Conservation (phyloP, 2,329 filamentous ascomycete genomes). For the Tolypocladium guangdongense region DNA sequence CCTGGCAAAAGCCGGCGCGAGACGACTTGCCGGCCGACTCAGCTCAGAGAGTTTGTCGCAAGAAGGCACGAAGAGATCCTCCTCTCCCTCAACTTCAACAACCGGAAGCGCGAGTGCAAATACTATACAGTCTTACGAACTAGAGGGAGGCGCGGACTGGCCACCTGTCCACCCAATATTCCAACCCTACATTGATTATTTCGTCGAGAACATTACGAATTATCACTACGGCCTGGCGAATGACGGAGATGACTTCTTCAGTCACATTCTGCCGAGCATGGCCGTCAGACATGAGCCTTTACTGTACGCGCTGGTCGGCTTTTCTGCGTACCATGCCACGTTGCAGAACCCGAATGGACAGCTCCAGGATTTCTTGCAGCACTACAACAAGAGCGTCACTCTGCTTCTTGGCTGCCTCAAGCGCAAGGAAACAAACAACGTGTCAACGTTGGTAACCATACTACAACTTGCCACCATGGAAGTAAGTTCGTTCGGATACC, state of each 20-base stretch:
- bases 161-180: slow-evolving; percentile 56
- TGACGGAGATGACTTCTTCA: slow-evolving; percentile 64
- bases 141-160: slow-evolving; percentile 33
- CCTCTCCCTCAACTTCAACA: slow-evolving; percentile 37
- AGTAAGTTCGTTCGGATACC: slow-evolving; percentile 36
- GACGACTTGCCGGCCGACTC: slow-evolving; percentile 27
- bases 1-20: slow-evolving; percentile 25
- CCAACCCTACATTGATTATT: slow-evolving; percentile 70
- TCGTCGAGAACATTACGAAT: slow-evolving; percentile 63
- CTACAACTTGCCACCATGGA: slow-evolving; percentile 89
- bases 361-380: slow-evolving; percentile 72
- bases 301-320: slow-evolving; percentile 77
- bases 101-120: slow-evolving; percentile 20
- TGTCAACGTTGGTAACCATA: slow-evolving; percentile 74
- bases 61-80: slow-evolving; percentile 39
- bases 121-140: slow-evolving; percentile 15
- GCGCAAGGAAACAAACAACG: slow-evolving; percentile 56
- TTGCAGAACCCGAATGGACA: slow-evolving; percentile 59
- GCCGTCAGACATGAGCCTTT: slow-evolving; percentile 68
- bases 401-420: slow-evolving; percentile 62
- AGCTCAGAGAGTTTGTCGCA: slow-evolving; percentile 43
- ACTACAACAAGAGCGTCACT: slow-evolving; percentile 82
- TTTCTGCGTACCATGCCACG: slow-evolving; percentile 77
- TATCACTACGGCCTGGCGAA: slow-evolving; percentile 74
- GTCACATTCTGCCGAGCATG: slow-evolving; percentile 55